Conservation (phyloP, 2,329 filamentous ascomycete genomes). For the Aspergillus nomiae region DNA sequence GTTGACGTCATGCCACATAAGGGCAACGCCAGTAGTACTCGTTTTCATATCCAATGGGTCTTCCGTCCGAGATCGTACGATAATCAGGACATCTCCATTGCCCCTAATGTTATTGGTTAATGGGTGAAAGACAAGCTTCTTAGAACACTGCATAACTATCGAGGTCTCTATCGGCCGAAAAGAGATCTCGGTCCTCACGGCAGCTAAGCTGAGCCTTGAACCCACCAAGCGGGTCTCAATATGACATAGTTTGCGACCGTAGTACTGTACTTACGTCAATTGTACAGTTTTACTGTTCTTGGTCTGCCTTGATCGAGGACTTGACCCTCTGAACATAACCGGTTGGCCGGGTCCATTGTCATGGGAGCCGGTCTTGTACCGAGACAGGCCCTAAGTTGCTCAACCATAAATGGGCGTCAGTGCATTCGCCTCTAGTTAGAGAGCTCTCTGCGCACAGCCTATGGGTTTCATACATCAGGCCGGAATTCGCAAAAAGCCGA, state of each 20-base stretch:
- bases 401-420: not conserved
- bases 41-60: not conserved
- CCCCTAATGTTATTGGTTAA: not conserved
- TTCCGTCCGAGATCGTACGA: not conserved
- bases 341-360: not conserved
- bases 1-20: not conserved
- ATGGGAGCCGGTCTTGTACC: not conserved
- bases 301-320: not conserved
- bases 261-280: not conserved
- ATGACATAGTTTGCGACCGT: not conserved
- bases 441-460: not conserved
- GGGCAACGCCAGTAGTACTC: not conserved
- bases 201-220: not conserved
- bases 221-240: not conserved
- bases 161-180: not conserved
- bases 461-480: not conserved
- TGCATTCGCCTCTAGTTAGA: not conserved
- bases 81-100: not conserved
- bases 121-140: not conserved
- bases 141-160: not conserved
- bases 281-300: not conserved
- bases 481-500: not conserved
- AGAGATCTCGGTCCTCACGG: not conserved
- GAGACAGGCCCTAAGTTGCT: not conserved
- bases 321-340: not conserved